These are phyloP conservation scores for Linnemannia zychae DNA, from an alignment of 192 early-diverging fungal genomes.

Conservation along the genomic window DNA sequence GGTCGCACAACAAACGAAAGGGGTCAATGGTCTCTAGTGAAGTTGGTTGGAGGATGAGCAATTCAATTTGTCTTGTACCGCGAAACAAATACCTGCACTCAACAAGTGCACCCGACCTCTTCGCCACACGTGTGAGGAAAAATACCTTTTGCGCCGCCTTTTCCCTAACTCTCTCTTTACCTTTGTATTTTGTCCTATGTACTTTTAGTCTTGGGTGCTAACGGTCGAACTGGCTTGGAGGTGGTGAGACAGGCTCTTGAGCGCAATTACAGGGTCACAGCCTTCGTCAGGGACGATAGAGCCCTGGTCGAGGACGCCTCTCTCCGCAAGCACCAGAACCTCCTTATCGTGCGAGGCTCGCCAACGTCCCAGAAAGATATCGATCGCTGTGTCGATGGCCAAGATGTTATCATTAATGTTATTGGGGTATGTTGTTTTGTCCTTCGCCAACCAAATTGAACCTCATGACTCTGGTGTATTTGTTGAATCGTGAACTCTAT, in stretches of 20 bases:
- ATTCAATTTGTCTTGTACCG: neutral
- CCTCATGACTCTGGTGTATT: neutral
- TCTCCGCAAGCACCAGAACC: slow-evolving; percentile 55
- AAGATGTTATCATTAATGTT: slow-evolving; percentile 59
- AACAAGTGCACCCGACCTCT: neutral
- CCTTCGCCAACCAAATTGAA: neutral
- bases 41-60: neutral
- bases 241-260: slow-evolving; percentile 56
- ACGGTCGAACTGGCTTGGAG: slow-evolving; percentile 52
- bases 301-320: slow-evolving; percentile 30
- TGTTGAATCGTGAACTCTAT: neutral
- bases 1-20: neutral
- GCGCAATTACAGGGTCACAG: slow-evolving; percentile 52
- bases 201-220: slow-evolving; percentile 53
- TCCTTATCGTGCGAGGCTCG: slow-evolving; percentile 54
- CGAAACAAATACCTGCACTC: slow-evolving; percentile 1
- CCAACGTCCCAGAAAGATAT: slow-evolving; percentile 46
- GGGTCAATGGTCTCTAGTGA: neutral
- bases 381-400: slow-evolving; percentile 56
- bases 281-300: slow-evolving; percentile 53
- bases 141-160: neutral
- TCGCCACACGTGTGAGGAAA: neutral
- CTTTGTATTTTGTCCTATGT: neutral
- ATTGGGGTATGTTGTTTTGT: slow-evolving; percentile 33
- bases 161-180: neutral